phyloP scores from a whole-genome alignment of 2,329 filamentous ascomycete species.

The Basipetospora chlamydospora region DNA sequence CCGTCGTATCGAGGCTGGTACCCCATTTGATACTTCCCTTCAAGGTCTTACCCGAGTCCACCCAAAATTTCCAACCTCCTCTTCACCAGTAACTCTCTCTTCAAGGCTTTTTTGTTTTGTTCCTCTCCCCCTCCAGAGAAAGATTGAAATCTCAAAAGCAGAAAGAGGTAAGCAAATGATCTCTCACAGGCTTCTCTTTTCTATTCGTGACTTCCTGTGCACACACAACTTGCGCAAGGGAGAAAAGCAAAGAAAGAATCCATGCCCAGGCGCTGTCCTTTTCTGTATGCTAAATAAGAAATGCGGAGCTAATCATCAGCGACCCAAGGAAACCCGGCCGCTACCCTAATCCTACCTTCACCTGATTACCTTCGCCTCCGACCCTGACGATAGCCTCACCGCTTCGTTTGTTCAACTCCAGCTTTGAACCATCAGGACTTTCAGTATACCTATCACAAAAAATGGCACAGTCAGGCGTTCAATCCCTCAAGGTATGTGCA shows the following conservation, averaged over 20 bases:
- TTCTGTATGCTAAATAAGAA: too few species aligned
- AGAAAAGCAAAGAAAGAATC: too few species aligned
- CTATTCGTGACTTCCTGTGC: too few species aligned
- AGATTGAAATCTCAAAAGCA: background rate
- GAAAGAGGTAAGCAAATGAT: background rate
- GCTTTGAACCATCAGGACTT: background rate
- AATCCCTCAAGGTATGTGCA: conserved; percentile 70
- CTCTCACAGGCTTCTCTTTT: background rate
- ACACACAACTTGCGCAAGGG: too few species aligned
- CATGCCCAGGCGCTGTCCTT: too few species aligned
- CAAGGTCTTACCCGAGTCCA: too few species aligned
- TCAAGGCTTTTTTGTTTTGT: background rate
- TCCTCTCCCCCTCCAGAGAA: background rate
- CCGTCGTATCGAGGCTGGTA: too few species aligned
- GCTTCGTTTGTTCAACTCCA: background rate
- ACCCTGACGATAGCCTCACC: conserved; percentile 1
- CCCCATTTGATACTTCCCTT: conserved; percentile 1
- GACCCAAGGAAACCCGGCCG: too few species aligned
- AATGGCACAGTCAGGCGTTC: conserved; percentile 74
- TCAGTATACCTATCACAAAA: conserved; percentile 20
- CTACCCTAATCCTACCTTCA: too few species aligned
- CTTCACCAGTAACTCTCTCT: conserved; percentile 1
- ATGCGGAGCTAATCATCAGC: conserved; percentile 4
- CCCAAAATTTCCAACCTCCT: conserved; percentile 6
- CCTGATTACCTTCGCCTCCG: too few species aligned